Base-by-base conservation (phyloP, 1,139 yeast species). In the Diutina pseudorugosa region DNA sequence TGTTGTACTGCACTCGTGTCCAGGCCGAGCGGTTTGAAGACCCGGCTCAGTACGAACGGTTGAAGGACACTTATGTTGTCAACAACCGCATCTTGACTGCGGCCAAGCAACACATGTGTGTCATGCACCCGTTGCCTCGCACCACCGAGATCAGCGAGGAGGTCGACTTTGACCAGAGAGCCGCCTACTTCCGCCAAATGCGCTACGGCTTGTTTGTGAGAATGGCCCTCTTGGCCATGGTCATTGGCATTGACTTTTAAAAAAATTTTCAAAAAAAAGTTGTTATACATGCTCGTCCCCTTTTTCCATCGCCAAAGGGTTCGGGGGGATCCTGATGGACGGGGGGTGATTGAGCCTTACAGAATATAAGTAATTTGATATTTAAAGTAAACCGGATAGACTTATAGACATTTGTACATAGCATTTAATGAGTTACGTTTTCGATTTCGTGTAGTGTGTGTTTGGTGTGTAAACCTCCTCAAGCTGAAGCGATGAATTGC, bases 141-240 rank as follows among this genome's bases (percentile, higher is more conserved):
- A 90, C 89, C 60, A 85, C 82, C 62, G 99, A 94, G 74, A 91
- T 94, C 61, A 85, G 88, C 65, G 98, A 90, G 72, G 98, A 94
- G 74, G 98, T 94, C 62, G 99, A 94, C 71, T 93, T 91, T 65
- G 99, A 94, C 71, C 97, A 91, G 71, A 86, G 98, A 71, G 98
- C 98, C 59, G 98, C 98, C 56, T 93, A 93, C 76, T 93, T 93
- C 77, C 87, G 98, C 81, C 98, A 91, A 77, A 93, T 93, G 98
- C 85, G 94, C 71, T 93, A 93, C 66, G 99, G 99, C 57, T 78
- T 94, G 70, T 94, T 83, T 67, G 96, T 94, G 53, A 89, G 99
- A 79, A 94, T 94, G 99, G 98, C 98, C 19, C 75, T 94, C 60
- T 79, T 94, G 68, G 97, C 98, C 56, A 86, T 93, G 95, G 98